phyloP scores from a whole-genome alignment of 495 filamentous ascomycete species.

The Podospora bellae-mahoneyi region DNA sequence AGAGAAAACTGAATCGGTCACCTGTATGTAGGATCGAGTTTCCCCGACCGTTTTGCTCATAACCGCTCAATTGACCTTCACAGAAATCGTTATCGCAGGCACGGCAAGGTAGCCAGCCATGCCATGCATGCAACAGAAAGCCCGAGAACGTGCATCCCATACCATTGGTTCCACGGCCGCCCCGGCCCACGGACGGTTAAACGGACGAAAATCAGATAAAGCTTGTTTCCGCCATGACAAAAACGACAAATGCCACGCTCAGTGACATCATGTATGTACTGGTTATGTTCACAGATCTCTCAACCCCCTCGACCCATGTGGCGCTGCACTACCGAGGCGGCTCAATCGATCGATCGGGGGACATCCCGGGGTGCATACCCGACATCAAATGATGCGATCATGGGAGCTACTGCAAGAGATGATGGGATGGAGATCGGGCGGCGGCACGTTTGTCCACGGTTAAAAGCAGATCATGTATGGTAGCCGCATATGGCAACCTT shows the following conservation, averaged over 20 bases:
- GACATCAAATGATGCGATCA: not conserved
- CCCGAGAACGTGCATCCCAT: not conserved
- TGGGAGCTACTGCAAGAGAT: not conserved
- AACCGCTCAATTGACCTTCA: no score
- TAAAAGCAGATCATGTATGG: not conserved
- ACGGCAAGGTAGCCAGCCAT: no score
- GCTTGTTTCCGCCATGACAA: conserved; percentile 1
- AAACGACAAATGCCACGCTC: not conserved
- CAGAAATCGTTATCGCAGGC: not conserved
- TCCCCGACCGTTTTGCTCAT: no score
- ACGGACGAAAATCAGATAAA: not conserved
- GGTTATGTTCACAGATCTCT: no score
- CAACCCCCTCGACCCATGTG: not conserved
- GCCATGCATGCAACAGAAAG: not conserved
- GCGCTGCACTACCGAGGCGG: not conserved
- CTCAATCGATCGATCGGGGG: not conserved
- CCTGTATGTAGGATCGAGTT: no score
- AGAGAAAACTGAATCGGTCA: no score
- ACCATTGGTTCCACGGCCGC: not conserved
- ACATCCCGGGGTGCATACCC: not conserved
- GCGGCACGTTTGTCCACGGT: not conserved
- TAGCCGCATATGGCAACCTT: not conserved
- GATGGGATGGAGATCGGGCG: not conserved
- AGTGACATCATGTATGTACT: not conserved
- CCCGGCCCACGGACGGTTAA: not conserved